Base-by-base conservation (phyloP, 306 rosid genomes). In the Quercus robur region DNA sequence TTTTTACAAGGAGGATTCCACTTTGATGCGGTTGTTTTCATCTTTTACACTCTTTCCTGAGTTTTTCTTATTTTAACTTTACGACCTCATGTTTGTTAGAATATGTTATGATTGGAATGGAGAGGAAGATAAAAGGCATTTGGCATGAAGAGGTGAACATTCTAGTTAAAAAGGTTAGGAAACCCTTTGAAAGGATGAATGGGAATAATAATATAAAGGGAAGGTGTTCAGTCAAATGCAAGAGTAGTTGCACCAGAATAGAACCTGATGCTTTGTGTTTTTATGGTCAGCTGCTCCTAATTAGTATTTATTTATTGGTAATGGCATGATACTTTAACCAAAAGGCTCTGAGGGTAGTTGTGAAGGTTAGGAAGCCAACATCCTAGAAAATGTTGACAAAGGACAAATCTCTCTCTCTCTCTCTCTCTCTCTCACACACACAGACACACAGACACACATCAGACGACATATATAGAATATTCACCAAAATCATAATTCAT, bases 191-290 rank as follows among this genome's bases (percentile, higher is more conserved):
- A 67, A 67, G 19, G 51, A 35, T 33, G 1, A 18, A 2, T 64
- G 44, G 21, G 72, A 68, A n/a, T 64, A 30, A 67, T 4, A 66
- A 77, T 44, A 84, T 68, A 76, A 80, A 59, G 79, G 71, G 38
- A 74, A 73, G 80, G 54, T 69, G 33, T 73, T 41, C 77, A 80
- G 84, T 80, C 84, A 73, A 72, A 76, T 73, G 62, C 77, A 57
- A 73, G 67, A 77, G 87, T 38, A 57, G 87, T 80, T 84, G 84
- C 76, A 84, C 87, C 84, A 80, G 84, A 73, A 70, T 63, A 38
- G 79, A 80, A 69, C 76, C 75, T 67, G 49, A 66, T 57, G 30
- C n/a, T 76, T 20, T 57, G 21, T 78, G 6, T 4, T 74, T 59
- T 55, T 63, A 4, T 72, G 2, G 80, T 81, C 77, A 59, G 73